A percentile compares a stretch with the other conserved stretches of the same genome.
These are phyloP conservation scores for Boletus hoseneyae DNA, from an alignment of 1,284 basidiomycete species.

Conservation along the genomic window DNA sequence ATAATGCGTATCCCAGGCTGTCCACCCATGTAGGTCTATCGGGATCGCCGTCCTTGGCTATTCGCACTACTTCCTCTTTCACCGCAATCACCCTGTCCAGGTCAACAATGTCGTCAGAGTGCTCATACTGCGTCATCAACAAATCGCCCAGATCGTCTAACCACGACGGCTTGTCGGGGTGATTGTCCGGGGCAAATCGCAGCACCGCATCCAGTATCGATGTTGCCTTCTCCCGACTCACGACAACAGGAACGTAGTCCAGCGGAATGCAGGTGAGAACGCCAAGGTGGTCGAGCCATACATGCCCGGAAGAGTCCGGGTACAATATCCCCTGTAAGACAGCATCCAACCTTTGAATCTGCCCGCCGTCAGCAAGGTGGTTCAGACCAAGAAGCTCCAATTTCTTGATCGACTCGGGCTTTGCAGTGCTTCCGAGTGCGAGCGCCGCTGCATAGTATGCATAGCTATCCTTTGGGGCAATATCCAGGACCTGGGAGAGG, in stretches of 20 bases:
- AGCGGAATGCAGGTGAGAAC: background rate
- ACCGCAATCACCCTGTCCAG: background rate
- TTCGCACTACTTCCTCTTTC: background rate
- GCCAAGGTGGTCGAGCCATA: conserved; percentile 2
- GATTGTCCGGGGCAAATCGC: background rate
- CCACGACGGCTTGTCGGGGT: background rate
- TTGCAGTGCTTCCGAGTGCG: background rate
- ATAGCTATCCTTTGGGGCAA: background rate
- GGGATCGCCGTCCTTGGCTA: background rate
- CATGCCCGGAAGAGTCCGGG: background rate
- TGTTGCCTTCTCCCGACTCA: background rate
- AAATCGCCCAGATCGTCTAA: background rate
- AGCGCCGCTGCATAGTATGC: background rate
- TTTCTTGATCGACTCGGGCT: too few species aligned
- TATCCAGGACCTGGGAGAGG: conserved; percentile 1
- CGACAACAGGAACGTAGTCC: too few species aligned
- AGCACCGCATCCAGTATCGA: background rate
- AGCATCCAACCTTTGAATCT: background rate
- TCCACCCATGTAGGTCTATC: background rate
- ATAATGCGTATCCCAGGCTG: background rate
- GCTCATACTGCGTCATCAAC: background rate
- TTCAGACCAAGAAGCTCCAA: too few species aligned
- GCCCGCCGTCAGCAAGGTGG: too few species aligned
- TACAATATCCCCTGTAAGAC: background rate
- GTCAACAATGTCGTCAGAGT: background rate